A percentile compares a stretch with the other conserved stretches of the same genome.
phyloP scores from a whole-genome alignment of 257 asterid genomes.

The Scutellaria galericulata region DNA sequence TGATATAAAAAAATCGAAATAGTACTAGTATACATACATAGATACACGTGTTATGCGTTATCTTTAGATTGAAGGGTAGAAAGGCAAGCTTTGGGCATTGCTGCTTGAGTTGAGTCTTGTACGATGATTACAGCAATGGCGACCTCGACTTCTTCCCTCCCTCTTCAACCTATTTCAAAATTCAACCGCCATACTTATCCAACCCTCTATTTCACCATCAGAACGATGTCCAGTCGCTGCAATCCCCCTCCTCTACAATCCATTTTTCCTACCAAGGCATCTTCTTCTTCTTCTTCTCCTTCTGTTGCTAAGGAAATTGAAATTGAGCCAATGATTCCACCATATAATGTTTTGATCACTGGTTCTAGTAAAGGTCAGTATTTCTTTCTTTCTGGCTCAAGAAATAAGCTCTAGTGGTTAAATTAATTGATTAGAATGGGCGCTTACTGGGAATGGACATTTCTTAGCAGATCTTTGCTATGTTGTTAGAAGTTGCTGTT shows the following conservation, averaged over 20 bases:
- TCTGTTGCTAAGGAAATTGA: conserved; percentile 26
- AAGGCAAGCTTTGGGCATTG: no score
- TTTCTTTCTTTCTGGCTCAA: not conserved
- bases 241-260: conserved; percentile 31
- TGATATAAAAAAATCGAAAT: no score
- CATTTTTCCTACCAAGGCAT: conserved; percentile 25
- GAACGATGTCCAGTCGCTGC: conserved; percentile 9
- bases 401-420: not conserved
- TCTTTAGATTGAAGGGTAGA: not conserved
- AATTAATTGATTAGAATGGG: not conserved
- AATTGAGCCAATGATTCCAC: conserved; percentile 73
- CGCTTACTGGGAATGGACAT: not conserved
- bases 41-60: not conserved
- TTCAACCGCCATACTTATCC: conserved; percentile 17
- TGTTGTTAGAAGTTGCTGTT: not conserved
- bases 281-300: conserved; percentile 40
- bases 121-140: conserved; percentile 37
- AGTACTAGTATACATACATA: no score
- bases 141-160: conserved; percentile 33
- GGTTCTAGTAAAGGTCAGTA: conserved; percentile 80
- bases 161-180: conserved; percentile 31
- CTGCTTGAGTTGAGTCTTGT: not conserved
- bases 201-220: conserved; percentile 29
- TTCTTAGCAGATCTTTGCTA: not conserved
- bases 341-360: conserved; percentile 82